phyloP scores from a whole-genome alignment of 768 basidiomycete genomes.

The Thelephora aurantiotincta region DNA sequence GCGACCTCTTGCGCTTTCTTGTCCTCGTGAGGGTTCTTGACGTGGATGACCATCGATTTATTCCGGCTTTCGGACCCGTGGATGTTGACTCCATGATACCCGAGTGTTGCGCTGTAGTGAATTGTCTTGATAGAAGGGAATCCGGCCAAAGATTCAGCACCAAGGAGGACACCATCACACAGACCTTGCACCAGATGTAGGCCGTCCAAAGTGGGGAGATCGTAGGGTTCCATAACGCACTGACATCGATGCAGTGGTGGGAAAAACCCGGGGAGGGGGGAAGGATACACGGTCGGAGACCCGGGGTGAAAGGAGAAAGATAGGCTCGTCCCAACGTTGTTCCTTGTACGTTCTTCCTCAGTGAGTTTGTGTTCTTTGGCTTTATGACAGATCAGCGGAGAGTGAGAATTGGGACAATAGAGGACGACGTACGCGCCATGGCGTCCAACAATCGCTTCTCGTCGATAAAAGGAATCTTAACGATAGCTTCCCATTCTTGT shows the following conservation, averaged over 20 bases:
- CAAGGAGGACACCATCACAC: constrained; percentile 78
- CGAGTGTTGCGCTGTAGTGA: constrained; percentile 61
- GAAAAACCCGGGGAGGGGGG: constrained; percentile 91
- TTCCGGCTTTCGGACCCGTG: constrained; percentile 85
- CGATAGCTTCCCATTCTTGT: constrained; percentile 96
- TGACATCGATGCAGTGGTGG: constrained; percentile 72
- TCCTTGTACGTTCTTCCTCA: constrained; percentile 60
- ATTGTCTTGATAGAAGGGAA: constrained; percentile 94
- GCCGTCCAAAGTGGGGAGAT: constrained; percentile 79
- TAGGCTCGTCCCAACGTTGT: constrained; percentile 67
- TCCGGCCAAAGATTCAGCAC: constrained; percentile 77
- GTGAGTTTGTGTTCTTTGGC: constrained; percentile 71
- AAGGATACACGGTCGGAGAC: constrained; percentile 64
- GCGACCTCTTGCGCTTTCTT: constrained; percentile 65
- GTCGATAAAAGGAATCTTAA: constrained; percentile 97
- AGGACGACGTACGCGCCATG: constrained; percentile 52
- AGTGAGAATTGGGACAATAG: background rate
- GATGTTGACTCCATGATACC: constrained; percentile 83
- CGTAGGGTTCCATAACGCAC: constrained; percentile 70
- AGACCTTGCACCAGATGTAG: constrained; percentile 79
- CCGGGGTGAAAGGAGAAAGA: constrained; percentile 57
- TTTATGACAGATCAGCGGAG: constrained; percentile 15
- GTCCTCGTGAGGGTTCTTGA: constrained; percentile 60
- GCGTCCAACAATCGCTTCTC: constrained; percentile 62
- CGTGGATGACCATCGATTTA: constrained; percentile 85